Percentiles rank a stretch among this genome's conserved stretches.
These are phyloP conservation scores for Zygosaccharomyces lentus DNA, from an alignment of 805 yeast species.

Conservation along the genomic window DNA sequence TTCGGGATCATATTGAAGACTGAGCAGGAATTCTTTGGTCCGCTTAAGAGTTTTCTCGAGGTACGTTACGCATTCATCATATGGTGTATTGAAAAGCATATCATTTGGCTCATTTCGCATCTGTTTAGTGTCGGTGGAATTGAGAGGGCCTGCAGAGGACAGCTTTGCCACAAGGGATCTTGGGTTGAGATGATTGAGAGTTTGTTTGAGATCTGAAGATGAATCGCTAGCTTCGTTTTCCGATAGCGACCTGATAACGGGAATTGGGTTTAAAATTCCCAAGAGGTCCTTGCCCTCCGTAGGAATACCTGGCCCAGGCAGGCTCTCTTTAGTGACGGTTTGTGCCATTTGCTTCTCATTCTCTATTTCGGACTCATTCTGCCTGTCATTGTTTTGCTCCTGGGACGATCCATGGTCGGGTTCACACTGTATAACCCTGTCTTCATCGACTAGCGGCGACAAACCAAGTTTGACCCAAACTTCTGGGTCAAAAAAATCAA, in stretches of 20 bases:
- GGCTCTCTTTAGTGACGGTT: conserved; percentile 6
- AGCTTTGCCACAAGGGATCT: conserved; percentile 7
- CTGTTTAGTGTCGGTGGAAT: conserved; percentile 9
- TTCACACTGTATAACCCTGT: conserved; percentile 14
- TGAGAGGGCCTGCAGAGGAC: conserved; percentile 8
- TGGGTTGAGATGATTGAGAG: conserved; percentile 11
- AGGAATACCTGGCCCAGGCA: conserved; percentile 15
- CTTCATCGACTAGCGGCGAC: conserved; percentile 61
- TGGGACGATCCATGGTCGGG: background rate
- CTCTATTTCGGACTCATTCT: conserved; percentile 3
- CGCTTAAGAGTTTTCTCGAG: conserved; percentile 55
- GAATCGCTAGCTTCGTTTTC: background rate
- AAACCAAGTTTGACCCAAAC: conserved; percentile 74
- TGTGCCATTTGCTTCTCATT: conserved; percentile 11
- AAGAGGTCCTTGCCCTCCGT: conserved; percentile 13
- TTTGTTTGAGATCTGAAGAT: background rate
- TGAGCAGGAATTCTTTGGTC: conserved; percentile 54
- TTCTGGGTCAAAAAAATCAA: conserved; percentile 77
- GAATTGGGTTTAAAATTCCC: conserved; percentile 15
- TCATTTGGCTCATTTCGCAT: conserved; percentile 7
- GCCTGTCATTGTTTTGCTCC: too few relatives aligned
- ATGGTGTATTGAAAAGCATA: conserved; percentile 27
- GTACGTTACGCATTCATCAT: conserved; percentile 59
- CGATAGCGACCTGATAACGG: conserved; percentile 13
- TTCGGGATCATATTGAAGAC: conserved; percentile 49